Base-by-base conservation (phyloP, 768 basidiomycete genomes). In the Favolaschia claudopus region DNA sequence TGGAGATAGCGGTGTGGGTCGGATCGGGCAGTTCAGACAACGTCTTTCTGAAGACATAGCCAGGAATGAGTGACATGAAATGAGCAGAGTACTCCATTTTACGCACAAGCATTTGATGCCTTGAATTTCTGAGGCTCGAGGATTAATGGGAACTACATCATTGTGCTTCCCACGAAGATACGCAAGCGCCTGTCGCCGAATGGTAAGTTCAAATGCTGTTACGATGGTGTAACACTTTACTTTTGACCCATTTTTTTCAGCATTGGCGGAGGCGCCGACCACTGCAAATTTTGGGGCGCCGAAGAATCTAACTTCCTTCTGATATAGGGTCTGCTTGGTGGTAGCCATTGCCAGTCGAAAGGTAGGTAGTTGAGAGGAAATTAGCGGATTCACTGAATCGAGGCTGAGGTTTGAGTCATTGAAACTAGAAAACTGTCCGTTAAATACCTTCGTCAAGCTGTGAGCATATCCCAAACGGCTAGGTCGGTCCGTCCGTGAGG, bases 1-100 rank as follows among this genome's bases (percentile, higher is more conserved):
- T 79, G 62, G 80, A 82, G 37, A 87, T 72, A 5, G 80, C 79
- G 1, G 85, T 86, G 42, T 79, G 71, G 2, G 70, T 60, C 1
- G 84, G 83, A 13, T 61, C 69, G 5, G 77, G 56, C 10, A 87
- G 76, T 27, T 78, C 75, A 1, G 71, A 60, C 20, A 86, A 65
- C 1, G 76, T 67, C 24, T 67, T 66, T 46, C n/a, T n/a, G n/a
- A n/a, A n/a, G n/a, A n/a, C n/a, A n/a, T n/a, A n/a, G n/a, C n/a
- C n/a, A n/a, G n/a, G n/a, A n/a, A n/a, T n/a, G n/a, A n/a, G n/a
- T n/a, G n/a, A n/a, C n/a, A n/a, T n/a, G n/a, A n/a, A n/a, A n/a
- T n/a, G n/a, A n/a, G n/a, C n/a, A n/a, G n/a, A n/a, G n/a, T n/a
- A n/a, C n/a, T n/a, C n/a, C n/a, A n/a, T n/a, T n/a, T n/a, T n/a